Evolutionary conservation across 2,329 filamentous ascomycete species (phyloP), one percentile per base, ranked within the genome.

Genomic region (Penicillium sp.): DNA sequence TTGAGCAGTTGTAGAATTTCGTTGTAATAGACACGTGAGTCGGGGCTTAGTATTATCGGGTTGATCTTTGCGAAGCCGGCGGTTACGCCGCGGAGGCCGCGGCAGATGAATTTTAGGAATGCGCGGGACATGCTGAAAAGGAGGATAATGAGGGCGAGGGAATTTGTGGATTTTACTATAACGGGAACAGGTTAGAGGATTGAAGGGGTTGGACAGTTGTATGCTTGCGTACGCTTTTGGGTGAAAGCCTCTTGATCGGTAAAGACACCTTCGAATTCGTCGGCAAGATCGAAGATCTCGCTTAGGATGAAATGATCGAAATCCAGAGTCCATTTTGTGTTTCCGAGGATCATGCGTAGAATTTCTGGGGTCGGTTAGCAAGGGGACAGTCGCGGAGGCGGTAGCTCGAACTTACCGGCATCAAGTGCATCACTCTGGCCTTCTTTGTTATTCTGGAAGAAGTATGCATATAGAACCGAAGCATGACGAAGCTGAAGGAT

Each of bases 251-350:
- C 63, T 49, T 68, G 59, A 45, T 69, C 66, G 28, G 59, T 53
- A 18, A 66, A 57, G 12, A 68, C 46, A 37, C 52, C 54, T 50
- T 70, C 66, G 28, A 73, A 62, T 4, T 68, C 68, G 42, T 75
- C 68, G 12, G 70, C 68, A 29, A 77, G 64, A 15, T 72, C 65
- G 47, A 76, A 71, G 33, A 84, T 65, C 27, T 79, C 77, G 57
- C 81, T 77, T 35, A 83, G 62, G 25, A 83, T 69, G 61, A 76
- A 82, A 18, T 77, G 72, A 52, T 78, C 75, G 44, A 84, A 74
- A 54, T 92, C 86, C 31, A 90, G 76, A 0, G 82, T 81, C 91
- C 91, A 96, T 63, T 81, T 84, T 3, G 87, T 82, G 47, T 89
- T 86, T 20, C 88, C 88, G 4, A 84, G 80, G 9, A 95, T 74